A percentile compares a stretch with the other conserved stretches of the same genome.
phyloP scores from a whole-genome alignment of 768 basidiomycete genomes.

The Suillus luteus region DNA sequence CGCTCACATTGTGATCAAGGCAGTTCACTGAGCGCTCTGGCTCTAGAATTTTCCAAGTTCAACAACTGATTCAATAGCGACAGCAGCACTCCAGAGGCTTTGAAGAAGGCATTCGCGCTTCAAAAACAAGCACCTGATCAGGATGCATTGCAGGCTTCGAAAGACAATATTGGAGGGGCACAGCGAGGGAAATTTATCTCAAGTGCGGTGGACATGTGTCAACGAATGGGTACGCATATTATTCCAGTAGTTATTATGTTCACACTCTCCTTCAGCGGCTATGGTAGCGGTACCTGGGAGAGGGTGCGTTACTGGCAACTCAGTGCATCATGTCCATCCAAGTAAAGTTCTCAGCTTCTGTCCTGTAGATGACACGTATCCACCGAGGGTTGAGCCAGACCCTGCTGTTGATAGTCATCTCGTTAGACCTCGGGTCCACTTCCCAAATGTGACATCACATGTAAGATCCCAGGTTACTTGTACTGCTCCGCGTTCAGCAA shows the following conservation, averaged over 20 bases:
- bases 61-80: conserved; percentile 54
- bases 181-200: conserved; percentile 81
- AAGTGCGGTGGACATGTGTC: conserved; percentile 72
- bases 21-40: background rate
- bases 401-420: conserved; percentile 62
- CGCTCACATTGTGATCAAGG: background rate
- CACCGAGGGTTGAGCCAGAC: conserved; percentile 88
- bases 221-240: conserved; percentile 67
- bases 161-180: conserved; percentile 71
- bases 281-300: conserved; percentile 79
- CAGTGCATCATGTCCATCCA: background rate
- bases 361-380: conserved; percentile 84
- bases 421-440: conserved; percentile 70
- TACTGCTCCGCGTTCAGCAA: background rate
- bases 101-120: conserved; percentile 21
- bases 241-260: conserved; percentile 6
- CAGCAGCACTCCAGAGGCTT: conserved; percentile 30
- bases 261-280: conserved; percentile 47
- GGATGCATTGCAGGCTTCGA: conserved; percentile 43
- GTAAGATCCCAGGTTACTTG: conserved; percentile 12
- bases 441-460: conserved; percentile 38
- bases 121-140: conserved; percentile 30
- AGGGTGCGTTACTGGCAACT: conserved; percentile 72
- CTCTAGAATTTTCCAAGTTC: conserved; percentile 40
- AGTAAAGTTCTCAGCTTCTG: background rate